Conservation (phyloP, 2,329 filamentous ascomycete genomes). For the Chaetomiaceae sp. region DNA sequence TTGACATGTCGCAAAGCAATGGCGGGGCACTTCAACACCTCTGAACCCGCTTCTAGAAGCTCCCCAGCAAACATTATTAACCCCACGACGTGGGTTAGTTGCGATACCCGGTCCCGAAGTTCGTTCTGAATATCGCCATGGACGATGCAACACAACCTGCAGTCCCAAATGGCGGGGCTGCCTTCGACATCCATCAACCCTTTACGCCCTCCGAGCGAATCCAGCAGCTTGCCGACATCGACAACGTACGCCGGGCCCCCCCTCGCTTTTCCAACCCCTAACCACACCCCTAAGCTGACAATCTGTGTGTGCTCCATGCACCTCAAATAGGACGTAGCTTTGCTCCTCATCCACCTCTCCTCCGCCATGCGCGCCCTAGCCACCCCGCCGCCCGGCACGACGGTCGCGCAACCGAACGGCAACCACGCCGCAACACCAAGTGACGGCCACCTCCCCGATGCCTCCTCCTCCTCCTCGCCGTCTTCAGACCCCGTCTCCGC, state of each 20-base stretch:
- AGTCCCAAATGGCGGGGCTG: neutral
- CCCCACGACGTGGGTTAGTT: no score
- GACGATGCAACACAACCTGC: conserved; percentile 3
- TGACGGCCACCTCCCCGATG: conserved; percentile 26
- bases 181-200: conserved; percentile 35
- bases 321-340: conserved; percentile 38
- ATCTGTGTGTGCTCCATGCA: neutral
- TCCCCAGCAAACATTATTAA: no score
- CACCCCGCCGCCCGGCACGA: conserved; percentile 29
- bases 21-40: no score
- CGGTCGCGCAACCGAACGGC: neutral
- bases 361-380: conserved; percentile 59
- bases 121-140: conserved; percentile 13
- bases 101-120: no score
- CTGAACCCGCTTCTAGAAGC: no score
- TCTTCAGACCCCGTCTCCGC: conserved; percentile 41
- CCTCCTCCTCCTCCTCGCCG: no score
- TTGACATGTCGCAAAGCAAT: no score
- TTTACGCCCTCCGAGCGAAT: conserved; percentile 74
- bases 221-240: conserved; percentile 71
- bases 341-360: conserved; percentile 44
- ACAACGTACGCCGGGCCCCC: conserved; percentile 45
- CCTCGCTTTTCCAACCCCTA: neutral
- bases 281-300: conserved; percentile 27
- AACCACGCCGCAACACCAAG: neutral